These are phyloP conservation scores for Tolypocladium pustulatum DNA, from an alignment of 2,329 filamentous ascomycete species.

Conservation along the genomic window DNA sequence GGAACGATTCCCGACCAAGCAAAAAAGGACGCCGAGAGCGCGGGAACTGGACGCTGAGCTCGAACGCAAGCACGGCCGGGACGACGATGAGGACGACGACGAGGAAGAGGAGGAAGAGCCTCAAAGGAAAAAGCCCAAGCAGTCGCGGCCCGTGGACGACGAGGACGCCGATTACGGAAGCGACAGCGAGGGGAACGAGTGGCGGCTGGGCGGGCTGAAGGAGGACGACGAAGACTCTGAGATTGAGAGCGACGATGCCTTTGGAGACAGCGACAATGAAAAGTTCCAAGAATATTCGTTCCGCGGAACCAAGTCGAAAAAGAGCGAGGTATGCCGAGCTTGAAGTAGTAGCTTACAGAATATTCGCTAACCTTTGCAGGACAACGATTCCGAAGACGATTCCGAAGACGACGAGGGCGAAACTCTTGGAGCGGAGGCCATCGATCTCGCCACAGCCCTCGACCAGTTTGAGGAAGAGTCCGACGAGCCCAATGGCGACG, in stretches of 20 bases:
- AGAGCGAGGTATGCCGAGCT: slow-evolving; percentile 13
- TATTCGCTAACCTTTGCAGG: not conserved
- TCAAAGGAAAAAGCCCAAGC: slow-evolving; percentile 29
- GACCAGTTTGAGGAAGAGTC: slow-evolving; percentile 42
- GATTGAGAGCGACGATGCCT: slow-evolving; percentile 65
- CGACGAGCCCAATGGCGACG: slow-evolving; percentile 35
- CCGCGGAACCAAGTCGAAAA: slow-evolving; percentile 32
- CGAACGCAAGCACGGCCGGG: slow-evolving; percentile 32
- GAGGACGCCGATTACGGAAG: slow-evolving; percentile 62
- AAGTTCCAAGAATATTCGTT: slow-evolving; percentile 65
- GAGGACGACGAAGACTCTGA: slow-evolving; percentile 52
- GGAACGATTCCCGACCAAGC: slow-evolving; percentile 36
- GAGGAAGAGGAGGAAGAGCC: slow-evolving; percentile 36
- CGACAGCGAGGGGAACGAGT: slow-evolving; percentile 78
- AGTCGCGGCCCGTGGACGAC: slow-evolving; percentile 30
- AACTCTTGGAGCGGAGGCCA: slow-evolving; percentile 48
- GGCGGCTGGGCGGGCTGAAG: slow-evolving; percentile 58
- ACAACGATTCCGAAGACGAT: slow-evolving; percentile 35
- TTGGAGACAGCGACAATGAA: slow-evolving; percentile 82
- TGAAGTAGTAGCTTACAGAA: not conserved
- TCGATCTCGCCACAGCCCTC: slow-evolving; percentile 46
- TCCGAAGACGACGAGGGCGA: slow-evolving; percentile 49
- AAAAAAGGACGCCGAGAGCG: slow-evolving; percentile 37
- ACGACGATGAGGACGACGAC: slow-evolving; percentile 33
- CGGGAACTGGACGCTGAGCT: slow-evolving; percentile 40